Evolutionary conservation across 352 stramenopile species (phyloP), one percentile per base, ranked within the genome.

Genomic region (Pythium rishiriense): DNA sequence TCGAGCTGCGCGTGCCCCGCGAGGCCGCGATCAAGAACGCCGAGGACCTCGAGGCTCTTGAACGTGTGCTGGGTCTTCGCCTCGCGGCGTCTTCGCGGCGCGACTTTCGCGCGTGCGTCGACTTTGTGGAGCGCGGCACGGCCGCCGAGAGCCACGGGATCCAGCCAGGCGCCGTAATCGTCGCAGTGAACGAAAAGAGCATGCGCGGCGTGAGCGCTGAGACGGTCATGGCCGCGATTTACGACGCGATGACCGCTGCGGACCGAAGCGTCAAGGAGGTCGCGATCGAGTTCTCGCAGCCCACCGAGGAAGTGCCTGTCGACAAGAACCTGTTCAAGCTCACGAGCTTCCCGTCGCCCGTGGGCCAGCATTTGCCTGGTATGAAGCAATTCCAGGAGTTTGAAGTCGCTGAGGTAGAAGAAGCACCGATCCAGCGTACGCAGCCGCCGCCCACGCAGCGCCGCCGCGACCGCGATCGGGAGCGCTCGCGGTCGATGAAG

Each of bases 291-390:
- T 80, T 92, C 28, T 78, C 75, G 4, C 85, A 94, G 58, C 66
- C 70, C 41, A 80, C 85, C 6, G 75, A 90, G 28, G 78, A 83
- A 56, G 78, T 88, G 69, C 79, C 79, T 5, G 72, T 91, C 41
- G 85, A 93, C 66, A 76, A 72, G 49, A 90, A 90, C 46, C 73
- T 75, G 35, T 88, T 82, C 50, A 74, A 80, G 17, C 66, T 94
- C 61, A 93, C 86, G 19, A 71, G 73, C 51, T 93, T 94, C 64
- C 86, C 86, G 26, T 91, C 78, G 24, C 86, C 86, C 1, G 74
- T 78, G 19, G 86, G 84, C 2, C 69, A 81, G 50, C 79, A 90
- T 52, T 55, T 92, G 31, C 81, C 81, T 1, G 82, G 77, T 14
- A 72, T 91, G 21, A 85, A 86, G 58, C 73, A 79, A 45, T 88